Evolutionary conservation across 176 grass and related monocot genomes (phyloP).

Genomic region (Poa annua): DNA sequence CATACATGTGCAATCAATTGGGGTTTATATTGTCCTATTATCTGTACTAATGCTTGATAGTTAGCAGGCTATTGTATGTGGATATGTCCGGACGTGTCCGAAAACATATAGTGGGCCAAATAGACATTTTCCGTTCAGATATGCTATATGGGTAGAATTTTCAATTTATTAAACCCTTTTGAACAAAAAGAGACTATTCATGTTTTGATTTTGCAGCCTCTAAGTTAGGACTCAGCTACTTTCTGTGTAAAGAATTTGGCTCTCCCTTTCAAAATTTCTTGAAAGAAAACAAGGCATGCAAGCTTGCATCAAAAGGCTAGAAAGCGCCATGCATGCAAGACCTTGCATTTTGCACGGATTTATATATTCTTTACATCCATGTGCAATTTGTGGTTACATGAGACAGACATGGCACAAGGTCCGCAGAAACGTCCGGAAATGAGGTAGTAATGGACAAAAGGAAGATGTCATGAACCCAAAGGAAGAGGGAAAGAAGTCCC

Average conservation of each 20-base stretch:
- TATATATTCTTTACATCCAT: no score
- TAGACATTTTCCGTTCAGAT: no score
- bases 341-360: neutral
- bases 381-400: neutral
- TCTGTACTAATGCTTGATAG: no score
- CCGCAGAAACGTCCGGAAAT: neutral
- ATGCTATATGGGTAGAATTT: no score
- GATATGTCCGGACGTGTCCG: no score
- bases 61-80: no score
- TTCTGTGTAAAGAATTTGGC: neutral
- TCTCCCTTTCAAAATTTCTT: neutral
- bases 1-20: no score
- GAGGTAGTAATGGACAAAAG: constrained; percentile 17
- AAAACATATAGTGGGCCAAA: no score
- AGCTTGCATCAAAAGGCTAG: neutral
- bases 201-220: no score
- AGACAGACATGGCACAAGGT: neutral
- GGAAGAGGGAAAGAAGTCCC: neutral
- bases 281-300: neutral
- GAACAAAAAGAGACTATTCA: no score
- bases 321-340: neutral
- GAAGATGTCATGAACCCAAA: constrained; percentile 11
- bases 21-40: no score
- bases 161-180: no score
- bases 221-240: neutral